Percentiles rank a stretch among this genome's conserved stretches.
phyloP scores from a whole-genome alignment of 1,284 basidiomycete species.

The Polyporus tsugae region DNA sequence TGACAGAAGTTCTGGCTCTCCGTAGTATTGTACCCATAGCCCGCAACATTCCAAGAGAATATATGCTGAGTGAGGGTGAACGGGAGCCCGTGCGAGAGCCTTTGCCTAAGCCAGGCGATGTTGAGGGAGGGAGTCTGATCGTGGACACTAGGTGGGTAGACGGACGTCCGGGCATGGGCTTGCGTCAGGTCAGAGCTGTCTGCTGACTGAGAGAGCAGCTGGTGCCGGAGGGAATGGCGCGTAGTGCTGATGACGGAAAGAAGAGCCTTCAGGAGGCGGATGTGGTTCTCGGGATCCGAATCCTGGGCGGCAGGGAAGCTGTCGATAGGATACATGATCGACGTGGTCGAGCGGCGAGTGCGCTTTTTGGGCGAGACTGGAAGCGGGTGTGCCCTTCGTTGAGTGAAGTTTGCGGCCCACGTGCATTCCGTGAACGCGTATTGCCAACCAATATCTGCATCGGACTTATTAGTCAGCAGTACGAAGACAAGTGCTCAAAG shows the following conservation, averaged over 20 bases:
- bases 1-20: constrained; percentile 25
- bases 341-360: constrained; percentile 16
- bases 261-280: constrained; percentile 32
- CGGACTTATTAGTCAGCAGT: background rate
- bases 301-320: constrained; percentile 11
- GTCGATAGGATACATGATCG: constrained; percentile 15
- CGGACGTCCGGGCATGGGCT: constrained; percentile 11
- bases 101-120: constrained; percentile 38
- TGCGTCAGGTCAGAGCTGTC: constrained; percentile 11
- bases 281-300: constrained; percentile 10
- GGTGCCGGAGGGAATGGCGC: constrained; percentile 23
- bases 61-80: constrained; percentile 32
- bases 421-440: constrained; percentile 30
- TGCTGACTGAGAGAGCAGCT: background rate
- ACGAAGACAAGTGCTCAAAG: too few relatives aligned
- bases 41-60: constrained; percentile 30
- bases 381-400: constrained; percentile 16
- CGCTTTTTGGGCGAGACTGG: constrained; percentile 19
- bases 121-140: constrained; percentile 31
- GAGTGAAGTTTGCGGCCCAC: constrained; percentile 27
- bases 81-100: constrained; percentile 36
- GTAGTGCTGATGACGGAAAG: constrained; percentile 43
- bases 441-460: constrained; percentile 30
- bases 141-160: constrained; percentile 18
- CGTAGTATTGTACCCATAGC: constrained; percentile 37